Evolutionary conservation across 306 rosid genomes (phyloP).

Genomic region (Sechiopsis laciniata): DNA sequence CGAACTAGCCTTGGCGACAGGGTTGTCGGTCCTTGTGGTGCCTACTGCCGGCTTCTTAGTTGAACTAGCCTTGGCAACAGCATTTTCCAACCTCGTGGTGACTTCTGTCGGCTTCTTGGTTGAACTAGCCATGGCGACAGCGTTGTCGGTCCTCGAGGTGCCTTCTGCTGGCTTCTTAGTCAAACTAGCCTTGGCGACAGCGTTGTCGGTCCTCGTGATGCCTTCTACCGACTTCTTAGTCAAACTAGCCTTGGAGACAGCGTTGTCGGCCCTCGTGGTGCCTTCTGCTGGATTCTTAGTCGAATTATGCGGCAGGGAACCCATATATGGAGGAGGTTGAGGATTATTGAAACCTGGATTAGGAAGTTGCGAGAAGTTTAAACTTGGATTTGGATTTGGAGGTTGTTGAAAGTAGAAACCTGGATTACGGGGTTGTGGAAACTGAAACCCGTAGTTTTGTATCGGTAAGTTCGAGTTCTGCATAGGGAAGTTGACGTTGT

Average conservation of each 20-base stretch:
- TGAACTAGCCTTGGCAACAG: too few species aligned
- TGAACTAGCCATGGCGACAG: conserved; percentile 36
- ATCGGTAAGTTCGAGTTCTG: conserved; percentile 32
- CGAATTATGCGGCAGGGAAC: background rate
- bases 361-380: background rate
- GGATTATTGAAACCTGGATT: background rate
- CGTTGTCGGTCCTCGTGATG: conserved; percentile 31
- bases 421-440: background rate
- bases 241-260: conserved; percentile 37
- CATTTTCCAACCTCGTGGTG: too few species aligned
- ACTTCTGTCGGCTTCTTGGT: too few species aligned
- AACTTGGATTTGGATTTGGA: background rate
- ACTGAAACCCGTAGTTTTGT: conserved; percentile 21
- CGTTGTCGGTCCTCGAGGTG: conserved; percentile 30
- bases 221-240: conserved; percentile 25
- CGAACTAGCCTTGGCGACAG: too few species aligned
- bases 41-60: too few species aligned
- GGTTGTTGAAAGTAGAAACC: background rate
- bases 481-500: conserved; percentile 21
- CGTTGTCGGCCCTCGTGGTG: conserved; percentile 30
- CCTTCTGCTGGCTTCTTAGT: conserved; percentile 25
- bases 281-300: conserved; percentile 26
- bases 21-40: too few species aligned
- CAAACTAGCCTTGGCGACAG: conserved; percentile 38
- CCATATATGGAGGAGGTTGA: conserved; percentile 7